phyloP scores from a whole-genome alignment of 73 alveolate species.

The Halteria grandinella region DNA sequence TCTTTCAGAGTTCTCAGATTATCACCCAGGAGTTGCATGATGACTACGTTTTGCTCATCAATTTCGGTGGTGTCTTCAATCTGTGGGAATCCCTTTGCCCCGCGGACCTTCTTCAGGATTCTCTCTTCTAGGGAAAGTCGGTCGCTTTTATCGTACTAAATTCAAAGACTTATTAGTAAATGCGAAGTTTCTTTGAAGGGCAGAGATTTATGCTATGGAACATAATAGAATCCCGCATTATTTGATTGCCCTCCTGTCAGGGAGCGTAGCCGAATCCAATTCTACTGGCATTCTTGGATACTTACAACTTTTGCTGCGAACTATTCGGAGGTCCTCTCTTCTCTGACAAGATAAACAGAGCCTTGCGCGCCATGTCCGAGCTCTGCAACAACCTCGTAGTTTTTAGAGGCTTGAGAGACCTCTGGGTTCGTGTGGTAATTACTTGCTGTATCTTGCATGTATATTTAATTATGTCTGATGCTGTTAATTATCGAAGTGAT shows the following conservation, averaged over 20 bases:
- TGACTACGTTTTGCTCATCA: slow-evolving; percentile 8
- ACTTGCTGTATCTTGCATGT: no score
- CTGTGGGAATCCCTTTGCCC: slow-evolving; percentile 31
- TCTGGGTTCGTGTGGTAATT: no score
- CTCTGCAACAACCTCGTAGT: no score
- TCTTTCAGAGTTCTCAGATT: slow-evolving; percentile 41
- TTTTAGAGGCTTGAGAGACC: no score
- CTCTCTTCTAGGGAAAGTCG: slow-evolving; percentile 23
- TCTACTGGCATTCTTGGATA: no score
- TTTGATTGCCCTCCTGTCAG: background rate
- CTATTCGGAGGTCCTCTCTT: background rate
- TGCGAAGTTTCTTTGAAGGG: background rate
- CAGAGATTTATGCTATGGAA: background rate
- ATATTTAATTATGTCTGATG: no score
- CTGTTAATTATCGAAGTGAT: no score
- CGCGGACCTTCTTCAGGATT: background rate
- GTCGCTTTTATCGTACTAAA: slow-evolving; percentile 25
- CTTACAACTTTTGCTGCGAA: slow-evolving; percentile 41
- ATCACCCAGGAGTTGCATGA: slow-evolving; percentile 23
- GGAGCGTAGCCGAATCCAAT: background rate
- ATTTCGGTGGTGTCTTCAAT: background rate
- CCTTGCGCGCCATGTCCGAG: slow-evolving; percentile 51
- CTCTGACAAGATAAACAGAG: slow-evolving; percentile 25
- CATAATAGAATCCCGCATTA: no score
- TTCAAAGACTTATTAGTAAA: background rate